A percentile compares a stretch with the other conserved stretches of the same genome.
These are phyloP conservation scores for Coemansia sp. DNA, from an alignment of 192 early-diverging fungal species.

Conservation along the genomic window DNA sequence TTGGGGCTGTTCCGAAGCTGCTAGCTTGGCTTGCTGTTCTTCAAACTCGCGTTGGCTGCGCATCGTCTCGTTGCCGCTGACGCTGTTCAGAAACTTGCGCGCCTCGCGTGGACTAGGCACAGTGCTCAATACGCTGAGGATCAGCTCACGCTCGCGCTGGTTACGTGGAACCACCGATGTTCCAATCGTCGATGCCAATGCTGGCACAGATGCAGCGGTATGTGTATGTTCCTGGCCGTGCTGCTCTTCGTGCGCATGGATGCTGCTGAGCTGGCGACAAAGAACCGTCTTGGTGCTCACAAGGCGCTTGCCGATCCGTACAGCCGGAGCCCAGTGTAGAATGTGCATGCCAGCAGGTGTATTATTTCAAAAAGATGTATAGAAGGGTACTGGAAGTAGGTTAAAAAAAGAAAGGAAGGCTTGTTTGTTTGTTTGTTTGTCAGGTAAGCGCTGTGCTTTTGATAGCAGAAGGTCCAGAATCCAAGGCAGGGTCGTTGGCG, in stretches of 20 bases:
- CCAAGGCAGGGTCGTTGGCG: not conserved
- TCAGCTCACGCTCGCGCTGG: slow-evolving; percentile 49
- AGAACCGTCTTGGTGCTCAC: not conserved
- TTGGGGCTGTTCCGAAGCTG: slow-evolving; percentile 12
- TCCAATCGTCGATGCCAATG: not conserved
- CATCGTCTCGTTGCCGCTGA: slow-evolving; percentile 46
- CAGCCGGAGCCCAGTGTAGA: not conserved
- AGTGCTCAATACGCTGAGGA: slow-evolving; percentile 50
- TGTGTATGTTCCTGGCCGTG: not conserved
- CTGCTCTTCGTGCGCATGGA: not conserved
- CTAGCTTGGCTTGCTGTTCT: slow-evolving; percentile 33
- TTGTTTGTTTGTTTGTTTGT: not conserved
- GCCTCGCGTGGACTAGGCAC: slow-evolving; percentile 55
- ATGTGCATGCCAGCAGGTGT: not conserved
- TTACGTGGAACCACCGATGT: not conserved
- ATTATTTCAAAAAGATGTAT: not conserved
- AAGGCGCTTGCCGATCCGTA: too few relatives aligned
- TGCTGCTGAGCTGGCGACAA: not conserved
- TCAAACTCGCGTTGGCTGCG: slow-evolving; percentile 49
- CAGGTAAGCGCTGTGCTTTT: not conserved
- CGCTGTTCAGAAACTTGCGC: slow-evolving; percentile 51
- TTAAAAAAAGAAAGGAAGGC: not conserved
- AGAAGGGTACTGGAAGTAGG: not conserved
- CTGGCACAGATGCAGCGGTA: too few relatives aligned
- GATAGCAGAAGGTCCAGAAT: not conserved